Percentiles rank a stretch among this genome's conserved stretches.
Evolutionary conservation across 2,329 filamentous ascomycete species (phyloP).

Genomic region (Monosporascus sp.): DNA sequence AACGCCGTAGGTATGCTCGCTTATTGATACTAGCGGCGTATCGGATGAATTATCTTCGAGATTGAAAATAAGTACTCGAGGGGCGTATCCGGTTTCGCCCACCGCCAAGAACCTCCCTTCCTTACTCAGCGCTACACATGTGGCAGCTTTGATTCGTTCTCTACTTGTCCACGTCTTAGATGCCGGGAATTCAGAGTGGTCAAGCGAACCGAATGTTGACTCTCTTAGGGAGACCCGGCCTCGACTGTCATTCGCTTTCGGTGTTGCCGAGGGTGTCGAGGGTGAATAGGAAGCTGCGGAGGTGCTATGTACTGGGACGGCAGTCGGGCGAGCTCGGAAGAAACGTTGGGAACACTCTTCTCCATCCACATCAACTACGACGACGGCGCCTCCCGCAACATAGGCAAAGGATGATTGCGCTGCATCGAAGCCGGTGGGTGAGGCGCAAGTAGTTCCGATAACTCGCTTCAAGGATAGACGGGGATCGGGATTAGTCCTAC

Average conservation of each 20-base stretch:
- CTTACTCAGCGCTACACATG: conserved; percentile 80
- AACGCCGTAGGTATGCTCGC: conserved; percentile 87
- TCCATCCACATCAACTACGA: conserved; percentile 74
- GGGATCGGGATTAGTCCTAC: conserved; percentile 43
- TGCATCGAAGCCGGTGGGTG: conserved; percentile 80
- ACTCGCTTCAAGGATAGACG: conserved; percentile 74
- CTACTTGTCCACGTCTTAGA: conserved; percentile 80
- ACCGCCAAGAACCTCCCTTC: conserved; percentile 86
- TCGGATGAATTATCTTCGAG: conserved; percentile 76
- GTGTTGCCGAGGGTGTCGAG: conserved; percentile 47
- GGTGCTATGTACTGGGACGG: conserved; percentile 59
- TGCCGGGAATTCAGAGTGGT: conserved; percentile 57
- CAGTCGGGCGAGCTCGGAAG: conserved; percentile 78
- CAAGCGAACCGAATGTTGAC: conserved; percentile 37
- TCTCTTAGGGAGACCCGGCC: conserved; percentile 50
- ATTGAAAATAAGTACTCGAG: conserved; percentile 84
- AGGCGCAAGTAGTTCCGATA: conserved; percentile 82
- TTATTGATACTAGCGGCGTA: conserved; percentile 74
- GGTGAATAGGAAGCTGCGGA: conserved; percentile 44
- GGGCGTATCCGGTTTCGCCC: conserved; percentile 91
- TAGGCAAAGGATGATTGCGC: conserved; percentile 78
- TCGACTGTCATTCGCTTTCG: conserved; percentile 59
- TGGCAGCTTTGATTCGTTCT: conserved; percentile 90
- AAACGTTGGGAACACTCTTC: conserved; percentile 72
- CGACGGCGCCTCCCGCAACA: conserved; percentile 88